Evolutionary conservation across 2,329 filamentous ascomycete genomes (phyloP).

Genomic region (Daldinia sp.): DNA sequence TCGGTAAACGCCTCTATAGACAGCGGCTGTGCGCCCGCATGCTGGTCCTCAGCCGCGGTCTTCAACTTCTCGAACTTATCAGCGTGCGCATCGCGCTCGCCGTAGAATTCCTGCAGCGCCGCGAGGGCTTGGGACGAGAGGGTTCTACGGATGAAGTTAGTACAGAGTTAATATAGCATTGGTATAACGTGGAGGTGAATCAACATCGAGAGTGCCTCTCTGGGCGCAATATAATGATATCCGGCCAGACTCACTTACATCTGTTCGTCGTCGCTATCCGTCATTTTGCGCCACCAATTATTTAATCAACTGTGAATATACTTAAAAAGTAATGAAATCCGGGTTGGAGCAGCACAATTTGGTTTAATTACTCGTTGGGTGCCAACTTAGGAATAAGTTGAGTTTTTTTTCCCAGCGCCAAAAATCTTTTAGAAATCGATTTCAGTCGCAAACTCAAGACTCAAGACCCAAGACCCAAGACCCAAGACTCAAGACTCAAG

Average conservation of each 20-base stretch:
- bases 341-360: neutral
- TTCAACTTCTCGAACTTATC: conserved; percentile 75
- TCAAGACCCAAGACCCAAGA: too few species aligned
- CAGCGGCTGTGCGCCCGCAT: conserved; percentile 48
- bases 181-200: neutral
- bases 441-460: neutral
- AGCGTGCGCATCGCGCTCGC: conserved; percentile 72
- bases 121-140: conserved; percentile 73
- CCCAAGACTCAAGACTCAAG: too few species aligned
- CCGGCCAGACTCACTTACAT: conserved; percentile 55
- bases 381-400: neutral
- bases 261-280: conserved; percentile 57
- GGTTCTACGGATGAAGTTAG: conserved; percentile 51
- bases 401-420: neutral
- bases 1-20: conserved; percentile 78
- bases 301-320: neutral
- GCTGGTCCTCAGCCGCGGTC: conserved; percentile 64
- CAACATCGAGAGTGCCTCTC: too few species aligned
- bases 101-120: conserved; percentile 77
- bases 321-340: neutral
- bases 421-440: conserved; percentile 11
- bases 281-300: conserved; percentile 30
- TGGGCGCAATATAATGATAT: too few species aligned
- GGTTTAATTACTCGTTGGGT: neutral
- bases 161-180: neutral